Evolutionary conservation across 106 monocot species (phyloP), one percentile per base, ranked within the genome.

Genomic region (Alisma plantagoaquatica): DNA sequence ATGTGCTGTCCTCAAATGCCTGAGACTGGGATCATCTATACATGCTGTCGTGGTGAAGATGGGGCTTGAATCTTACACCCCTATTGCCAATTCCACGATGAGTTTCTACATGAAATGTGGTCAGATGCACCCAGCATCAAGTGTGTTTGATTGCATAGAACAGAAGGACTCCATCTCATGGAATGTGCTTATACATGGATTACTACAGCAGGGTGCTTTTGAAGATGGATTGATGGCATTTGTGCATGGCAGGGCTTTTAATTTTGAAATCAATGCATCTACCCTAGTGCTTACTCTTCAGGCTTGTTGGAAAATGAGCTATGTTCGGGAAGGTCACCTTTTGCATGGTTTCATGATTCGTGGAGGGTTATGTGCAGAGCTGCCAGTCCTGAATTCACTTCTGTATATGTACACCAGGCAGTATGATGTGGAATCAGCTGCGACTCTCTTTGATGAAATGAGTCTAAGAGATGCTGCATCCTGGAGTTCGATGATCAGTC

Each of bases 81-180:
- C 73, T 20, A 62, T 64, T 2, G 31, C 44, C 70, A 92, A 92
- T 53, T 78, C 91, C 10, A 47, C 82, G 58, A 73, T 74, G 23
- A 92, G 70, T 50, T 82, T 92, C 24, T 92, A 86, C 70, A 26
- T 60, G 27, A 92, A 86, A 61, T 61, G 63, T 29, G 64, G 56
- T 68, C 49, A 70, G 78, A 15, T 67, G 52, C 24, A 15, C 29
- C 76, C 77, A 27, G 75, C 86, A 10, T 3, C 53, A 27, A 31
- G 32, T 5, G 25, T 68, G 16, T 86, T 92, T 47, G 48, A 71
- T 17, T 46, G 31, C 50, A 70, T 82, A 65, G 18, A 2, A 30
- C n/a, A 59, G 24, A 78, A 29, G 59, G 79, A 86, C 45, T 86
- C 86, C 0, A 77, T 92, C 23, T 81, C 92, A 0, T 92, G 86